A percentile compares a stretch with the other conserved stretches of the same genome.
Evolutionary conservation across 2,329 filamentous ascomycete genomes (phyloP).

Genomic region (Xylaria sp.): DNA sequence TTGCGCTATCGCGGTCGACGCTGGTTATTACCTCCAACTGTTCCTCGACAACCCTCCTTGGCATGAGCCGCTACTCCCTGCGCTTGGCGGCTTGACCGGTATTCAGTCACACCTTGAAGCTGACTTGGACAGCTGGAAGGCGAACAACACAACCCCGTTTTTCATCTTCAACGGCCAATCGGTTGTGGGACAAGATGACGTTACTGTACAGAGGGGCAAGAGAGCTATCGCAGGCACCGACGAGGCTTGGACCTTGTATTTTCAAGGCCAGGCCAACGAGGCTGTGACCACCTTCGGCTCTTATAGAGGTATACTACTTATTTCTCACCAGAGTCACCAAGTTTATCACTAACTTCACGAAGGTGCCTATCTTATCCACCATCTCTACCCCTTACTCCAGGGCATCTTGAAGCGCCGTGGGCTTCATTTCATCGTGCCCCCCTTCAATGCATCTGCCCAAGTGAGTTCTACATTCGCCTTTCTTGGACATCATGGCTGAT

Average conservation of each 20-base stretch:
- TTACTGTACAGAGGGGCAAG: constrained; percentile 64
- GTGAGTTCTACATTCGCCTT: constrained; percentile 48
- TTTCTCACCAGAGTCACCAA: neutral
- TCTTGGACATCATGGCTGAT: constrained; percentile 33
- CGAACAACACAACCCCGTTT: constrained; percentile 71
- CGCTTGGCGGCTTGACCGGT: constrained; percentile 85
- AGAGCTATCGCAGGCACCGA: constrained; percentile 72
- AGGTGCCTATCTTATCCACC: constrained; percentile 73
- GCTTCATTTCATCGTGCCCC: constrained; percentile 79
- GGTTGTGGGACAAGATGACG: constrained; percentile 73
- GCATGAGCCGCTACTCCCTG: constrained; percentile 86
- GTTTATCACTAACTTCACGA: constrained; percentile 18
- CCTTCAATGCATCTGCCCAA: constrained; percentile 86
- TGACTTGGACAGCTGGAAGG: constrained; percentile 74
- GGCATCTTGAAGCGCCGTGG: constrained; percentile 68
- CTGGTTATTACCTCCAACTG: constrained; percentile 82
- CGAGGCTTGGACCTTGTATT: constrained; percentile 85
- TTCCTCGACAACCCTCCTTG: constrained; percentile 71
- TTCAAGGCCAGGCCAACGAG: constrained; percentile 74
- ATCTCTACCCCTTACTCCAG: constrained; percentile 78
- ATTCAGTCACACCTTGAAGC: constrained; percentile 74
- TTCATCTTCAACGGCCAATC: constrained; percentile 94
- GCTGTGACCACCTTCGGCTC: constrained; percentile 84
- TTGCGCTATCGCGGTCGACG: constrained; percentile 81
- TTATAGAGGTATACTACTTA: constrained; percentile 63